A percentile compares a stretch with the other conserved stretches of the same genome.
phyloP scores from a whole-genome alignment of 208 protist species.

The Leishmania gerbilli region DNA sequence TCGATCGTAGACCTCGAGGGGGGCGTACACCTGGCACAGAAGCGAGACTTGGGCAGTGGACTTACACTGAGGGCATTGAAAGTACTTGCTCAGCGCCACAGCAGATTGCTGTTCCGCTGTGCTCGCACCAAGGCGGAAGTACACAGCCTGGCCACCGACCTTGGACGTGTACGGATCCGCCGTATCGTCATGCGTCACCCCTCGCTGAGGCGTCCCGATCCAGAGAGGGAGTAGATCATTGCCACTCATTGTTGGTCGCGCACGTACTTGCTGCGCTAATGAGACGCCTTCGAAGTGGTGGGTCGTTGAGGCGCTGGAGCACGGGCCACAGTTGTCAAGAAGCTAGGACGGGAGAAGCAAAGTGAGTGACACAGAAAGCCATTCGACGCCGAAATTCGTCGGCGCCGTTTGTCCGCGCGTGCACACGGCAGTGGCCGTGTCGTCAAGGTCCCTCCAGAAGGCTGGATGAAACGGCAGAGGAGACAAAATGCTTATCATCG shows the following conservation, averaged over 20 bases:
- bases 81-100: slow-evolving; percentile 29
- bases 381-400: not conserved
- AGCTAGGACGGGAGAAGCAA: slow-evolving; percentile 3
- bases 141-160: slow-evolving; percentile 65
- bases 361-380: not conserved
- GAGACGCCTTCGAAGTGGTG: not conserved
- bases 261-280: not conserved
- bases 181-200: slow-evolving; percentile 37
- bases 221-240: slow-evolving; percentile 32
- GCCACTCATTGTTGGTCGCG: slow-evolving; percentile 8
- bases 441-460: not conserved
- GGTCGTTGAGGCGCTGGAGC: not conserved
- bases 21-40: slow-evolving; percentile 79
- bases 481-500: not conserved
- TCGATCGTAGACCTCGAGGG: slow-evolving; percentile 77
- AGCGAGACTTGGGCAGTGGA: slow-evolving; percentile 55
- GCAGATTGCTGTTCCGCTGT: slow-evolving; percentile 14
- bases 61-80: slow-evolving; percentile 81
- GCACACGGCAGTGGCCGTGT: not conserved
- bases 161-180: slow-evolving; percentile 61
- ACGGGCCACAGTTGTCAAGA: not conserved
- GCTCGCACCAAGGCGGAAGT: slow-evolving; percentile 48
- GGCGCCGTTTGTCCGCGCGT: not conserved
- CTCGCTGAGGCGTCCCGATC: slow-evolving; percentile 58
- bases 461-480: not conserved